These are phyloP conservation scores for Penicillium sp. DNA, from an alignment of 2,329 filamentous ascomycete species.

Conservation along the genomic window DNA sequence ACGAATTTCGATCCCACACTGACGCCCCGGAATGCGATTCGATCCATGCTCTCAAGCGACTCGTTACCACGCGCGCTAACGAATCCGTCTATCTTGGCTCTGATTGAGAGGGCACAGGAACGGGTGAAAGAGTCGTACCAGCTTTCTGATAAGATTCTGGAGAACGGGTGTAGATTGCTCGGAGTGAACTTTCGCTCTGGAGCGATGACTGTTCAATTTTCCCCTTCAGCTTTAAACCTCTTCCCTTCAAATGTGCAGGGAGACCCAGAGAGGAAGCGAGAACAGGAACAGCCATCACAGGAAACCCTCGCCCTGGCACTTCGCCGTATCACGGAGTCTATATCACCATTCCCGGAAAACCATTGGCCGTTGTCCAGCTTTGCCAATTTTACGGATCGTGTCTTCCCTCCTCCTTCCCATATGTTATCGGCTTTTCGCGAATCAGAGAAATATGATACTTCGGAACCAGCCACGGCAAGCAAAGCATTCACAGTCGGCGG, in stretches of 20 bases:
- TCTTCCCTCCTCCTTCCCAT: slow-evolving; percentile 38
- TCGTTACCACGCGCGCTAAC: slow-evolving; percentile 72
- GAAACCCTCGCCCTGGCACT: slow-evolving; percentile 52
- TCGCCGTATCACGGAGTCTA: slow-evolving; percentile 53
- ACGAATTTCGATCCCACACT: slow-evolving; percentile 80
- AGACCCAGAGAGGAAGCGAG: not conserved
- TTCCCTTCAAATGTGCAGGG: not conserved
- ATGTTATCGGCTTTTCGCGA: not conserved
- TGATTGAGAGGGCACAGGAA: slow-evolving; percentile 60
- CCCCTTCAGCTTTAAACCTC: not conserved
- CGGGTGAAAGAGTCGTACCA: slow-evolving; percentile 53
- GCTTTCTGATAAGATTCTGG: slow-evolving; percentile 61
- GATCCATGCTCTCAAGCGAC: slow-evolving; percentile 65
- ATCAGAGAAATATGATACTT: not conserved
- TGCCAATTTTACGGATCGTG: slow-evolving; percentile 45
- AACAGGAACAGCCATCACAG: slow-evolving; percentile 12
- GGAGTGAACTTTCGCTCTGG: slow-evolving; percentile 42
- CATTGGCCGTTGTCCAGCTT: slow-evolving; percentile 51
- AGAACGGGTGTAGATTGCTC: slow-evolving; percentile 32
- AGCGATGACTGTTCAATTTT: slow-evolving; percentile 37
- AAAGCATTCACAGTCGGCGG: slow-evolving; percentile 54
- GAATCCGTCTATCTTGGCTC: slow-evolving; percentile 64
- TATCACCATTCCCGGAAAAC: slow-evolving; percentile 51
- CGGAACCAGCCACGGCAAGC: not conserved
- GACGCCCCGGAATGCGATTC: slow-evolving; percentile 80